phyloP scores from a whole-genome alignment of 208 protist genomes.

The Entamoeba moshkovskii region DNA sequence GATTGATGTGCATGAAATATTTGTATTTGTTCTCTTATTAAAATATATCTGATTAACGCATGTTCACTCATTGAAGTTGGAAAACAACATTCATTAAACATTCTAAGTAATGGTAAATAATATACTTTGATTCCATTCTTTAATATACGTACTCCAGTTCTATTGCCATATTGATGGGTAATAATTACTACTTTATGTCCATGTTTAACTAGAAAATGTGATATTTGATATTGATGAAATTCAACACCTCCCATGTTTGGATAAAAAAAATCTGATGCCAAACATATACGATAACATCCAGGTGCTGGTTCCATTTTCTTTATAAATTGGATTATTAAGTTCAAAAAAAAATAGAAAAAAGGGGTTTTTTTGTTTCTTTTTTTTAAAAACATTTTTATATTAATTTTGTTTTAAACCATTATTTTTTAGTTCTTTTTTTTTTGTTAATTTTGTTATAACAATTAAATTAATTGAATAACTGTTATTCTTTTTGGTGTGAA shows the following conservation, averaged over 20 bases:
- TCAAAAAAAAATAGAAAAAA: too few relatives aligned
- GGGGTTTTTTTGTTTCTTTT: too few relatives aligned
- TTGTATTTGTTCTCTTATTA: slow-evolving; percentile 75
- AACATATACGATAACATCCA: slow-evolving; percentile 6
- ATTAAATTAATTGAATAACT: too few relatives aligned
- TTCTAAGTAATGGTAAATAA: slow-evolving; percentile 73
- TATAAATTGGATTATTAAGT: too few relatives aligned
- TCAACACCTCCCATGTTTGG: slow-evolving; percentile 91
- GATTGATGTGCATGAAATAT: slow-evolving; percentile 86
- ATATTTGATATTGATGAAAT: slow-evolving; percentile 81
- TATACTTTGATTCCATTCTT: slow-evolving; percentile 89
- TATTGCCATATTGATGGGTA: slow-evolving; percentile 74
- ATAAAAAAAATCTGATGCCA: slow-evolving; percentile 91
- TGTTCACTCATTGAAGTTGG: slow-evolving; percentile 62
- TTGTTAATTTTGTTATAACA: too few relatives aligned
- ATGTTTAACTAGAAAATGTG: slow-evolving; percentile 70
- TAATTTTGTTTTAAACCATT: too few relatives aligned
- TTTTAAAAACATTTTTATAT: too few relatives aligned
- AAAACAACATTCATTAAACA: slow-evolving; percentile 62
- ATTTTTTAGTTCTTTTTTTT: too few relatives aligned
- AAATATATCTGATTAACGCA: slow-evolving; percentile 70
- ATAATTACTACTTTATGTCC: slow-evolving; percentile 84
- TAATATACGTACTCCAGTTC: slow-evolving; percentile 76
- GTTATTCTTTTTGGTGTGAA: too few relatives aligned
- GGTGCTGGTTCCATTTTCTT: background rate